phyloP scores from a whole-genome alignment of 306 rosid genomes.

The Luffa aegyptiaca region DNA sequence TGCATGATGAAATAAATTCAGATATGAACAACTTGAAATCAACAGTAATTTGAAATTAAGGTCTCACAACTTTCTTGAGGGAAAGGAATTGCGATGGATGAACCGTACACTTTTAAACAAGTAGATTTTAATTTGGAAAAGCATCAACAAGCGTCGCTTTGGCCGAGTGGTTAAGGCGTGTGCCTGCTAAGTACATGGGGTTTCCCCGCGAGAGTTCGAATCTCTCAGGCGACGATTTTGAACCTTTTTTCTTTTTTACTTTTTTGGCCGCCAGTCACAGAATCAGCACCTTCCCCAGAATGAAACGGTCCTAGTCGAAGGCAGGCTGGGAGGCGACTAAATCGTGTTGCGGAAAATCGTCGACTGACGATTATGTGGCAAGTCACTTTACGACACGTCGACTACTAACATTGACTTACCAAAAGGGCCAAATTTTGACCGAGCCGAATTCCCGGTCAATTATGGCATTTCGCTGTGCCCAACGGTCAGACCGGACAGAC shows the following conservation, averaged over 20 bases:
- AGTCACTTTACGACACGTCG: background rate
- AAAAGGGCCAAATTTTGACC: background rate
- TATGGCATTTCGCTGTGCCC: background rate
- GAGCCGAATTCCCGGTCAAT: background rate
- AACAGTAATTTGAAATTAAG: no score
- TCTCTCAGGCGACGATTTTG: background rate
- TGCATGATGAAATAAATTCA: no score
- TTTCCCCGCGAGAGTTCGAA: conserved; percentile 4
- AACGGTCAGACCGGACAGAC: background rate
- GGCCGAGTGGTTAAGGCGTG: background rate
- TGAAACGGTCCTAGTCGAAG: background rate
- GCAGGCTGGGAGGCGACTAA: background rate
- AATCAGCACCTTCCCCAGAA: background rate
- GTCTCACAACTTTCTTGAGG: no score
- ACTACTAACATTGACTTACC: background rate
- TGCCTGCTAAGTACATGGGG: conserved; percentile 4
- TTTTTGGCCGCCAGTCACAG: background rate
- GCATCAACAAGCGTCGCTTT: background rate
- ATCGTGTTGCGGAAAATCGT: background rate
- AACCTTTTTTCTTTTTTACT: background rate
- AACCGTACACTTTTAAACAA: no score
- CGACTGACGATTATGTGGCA: background rate
- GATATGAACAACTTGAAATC: no score
- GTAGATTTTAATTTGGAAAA: no score
- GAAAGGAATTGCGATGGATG: no score